These are phyloP conservation scores for Malbranchea cinnamomea DNA, from an alignment of 2,329 filamentous ascomycete genomes.

Conservation along the genomic window DNA sequence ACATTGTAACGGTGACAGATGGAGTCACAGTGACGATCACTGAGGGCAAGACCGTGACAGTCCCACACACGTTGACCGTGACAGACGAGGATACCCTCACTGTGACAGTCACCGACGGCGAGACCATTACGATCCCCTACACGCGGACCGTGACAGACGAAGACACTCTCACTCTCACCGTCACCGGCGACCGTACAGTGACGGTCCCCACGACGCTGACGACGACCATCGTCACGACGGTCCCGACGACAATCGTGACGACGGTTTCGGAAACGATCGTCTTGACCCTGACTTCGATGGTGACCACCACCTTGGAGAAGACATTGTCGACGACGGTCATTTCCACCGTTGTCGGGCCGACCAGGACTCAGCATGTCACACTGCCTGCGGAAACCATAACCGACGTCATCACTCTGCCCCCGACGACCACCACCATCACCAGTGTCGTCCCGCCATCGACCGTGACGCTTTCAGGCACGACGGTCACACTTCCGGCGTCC, in stretches of 20 bases:
- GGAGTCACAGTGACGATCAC: slow-evolving; percentile 2
- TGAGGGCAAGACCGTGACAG: slow-evolving; percentile 1
- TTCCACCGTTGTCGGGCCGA: slow-evolving; percentile 3
- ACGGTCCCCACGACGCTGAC: slow-evolving; percentile 8
- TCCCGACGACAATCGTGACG: slow-evolving; percentile 10
- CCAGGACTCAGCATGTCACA: slow-evolving; percentile 3
- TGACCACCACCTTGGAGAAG: slow-evolving; percentile 20
- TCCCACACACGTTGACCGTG: not conserved
- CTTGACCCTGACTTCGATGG: slow-evolving; percentile 15
- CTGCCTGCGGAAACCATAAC: slow-evolving; percentile 6
- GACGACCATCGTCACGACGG: slow-evolving; percentile 4
- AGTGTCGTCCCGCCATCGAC: not conserved
- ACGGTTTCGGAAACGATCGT: slow-evolving; percentile 13
- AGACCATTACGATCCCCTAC: slow-evolving; percentile 8
- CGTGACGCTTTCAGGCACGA: slow-evolving; percentile 6
- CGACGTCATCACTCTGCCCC: slow-evolving; percentile 4
- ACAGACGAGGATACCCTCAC: not conserved
- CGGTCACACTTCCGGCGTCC: slow-evolving; percentile 11
- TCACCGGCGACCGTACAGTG: slow-evolving; percentile 5
- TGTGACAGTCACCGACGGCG: slow-evolving; percentile 2
- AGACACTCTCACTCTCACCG: slow-evolving; percentile 6
- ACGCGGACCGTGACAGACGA: slow-evolving; percentile 9
- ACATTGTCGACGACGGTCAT: slow-evolving; percentile 9
- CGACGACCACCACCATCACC: slow-evolving; percentile 3
- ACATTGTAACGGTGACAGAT: slow-evolving; percentile 7